phyloP scores from a whole-genome alignment of 1,284 basidiomycete genomes.

The Vanrija humicola region DNA sequence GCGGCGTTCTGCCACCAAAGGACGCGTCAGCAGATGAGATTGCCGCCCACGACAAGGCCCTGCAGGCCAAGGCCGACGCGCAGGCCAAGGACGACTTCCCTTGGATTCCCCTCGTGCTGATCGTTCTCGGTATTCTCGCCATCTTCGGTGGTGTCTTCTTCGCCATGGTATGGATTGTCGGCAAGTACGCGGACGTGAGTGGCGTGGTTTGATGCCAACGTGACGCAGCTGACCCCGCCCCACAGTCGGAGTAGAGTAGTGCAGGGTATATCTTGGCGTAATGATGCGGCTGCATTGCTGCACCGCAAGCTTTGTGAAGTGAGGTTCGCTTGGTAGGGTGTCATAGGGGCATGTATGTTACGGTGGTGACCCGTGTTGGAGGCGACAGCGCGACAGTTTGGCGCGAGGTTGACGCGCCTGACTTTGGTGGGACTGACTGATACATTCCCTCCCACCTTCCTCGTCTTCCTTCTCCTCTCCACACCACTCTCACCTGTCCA shows the following conservation, averaged over 20 bases:
- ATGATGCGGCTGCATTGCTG: not conserved
- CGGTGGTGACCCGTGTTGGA: not conserved
- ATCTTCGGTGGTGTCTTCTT: not conserved
- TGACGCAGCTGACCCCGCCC: not conserved
- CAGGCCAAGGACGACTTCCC: not conserved
- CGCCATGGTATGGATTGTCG: not conserved
- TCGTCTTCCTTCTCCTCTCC: not conserved
- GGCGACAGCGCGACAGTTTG: not conserved
- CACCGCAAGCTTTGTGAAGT: not conserved
- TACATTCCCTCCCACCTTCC: not conserved
- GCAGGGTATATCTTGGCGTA: not conserved
- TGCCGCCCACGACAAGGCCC: not conserved
- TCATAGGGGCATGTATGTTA: not conserved
- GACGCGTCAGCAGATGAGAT: conserved; percentile 10
- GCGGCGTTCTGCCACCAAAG: conserved; percentile 22
- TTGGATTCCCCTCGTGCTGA: not conserved
- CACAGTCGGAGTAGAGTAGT: not conserved
- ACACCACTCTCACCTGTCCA: not conserved
- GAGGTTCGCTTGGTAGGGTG: not conserved
- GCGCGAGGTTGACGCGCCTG: not conserved
- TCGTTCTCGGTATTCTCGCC: not conserved
- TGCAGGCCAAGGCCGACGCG: not conserved
- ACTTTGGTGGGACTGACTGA: not conserved
- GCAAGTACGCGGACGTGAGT: not conserved
- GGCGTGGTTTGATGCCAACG: not conserved